Conservation (phyloP, 2,329 filamentous ascomycete genomes). For the Colletotrichum cereale region DNA sequence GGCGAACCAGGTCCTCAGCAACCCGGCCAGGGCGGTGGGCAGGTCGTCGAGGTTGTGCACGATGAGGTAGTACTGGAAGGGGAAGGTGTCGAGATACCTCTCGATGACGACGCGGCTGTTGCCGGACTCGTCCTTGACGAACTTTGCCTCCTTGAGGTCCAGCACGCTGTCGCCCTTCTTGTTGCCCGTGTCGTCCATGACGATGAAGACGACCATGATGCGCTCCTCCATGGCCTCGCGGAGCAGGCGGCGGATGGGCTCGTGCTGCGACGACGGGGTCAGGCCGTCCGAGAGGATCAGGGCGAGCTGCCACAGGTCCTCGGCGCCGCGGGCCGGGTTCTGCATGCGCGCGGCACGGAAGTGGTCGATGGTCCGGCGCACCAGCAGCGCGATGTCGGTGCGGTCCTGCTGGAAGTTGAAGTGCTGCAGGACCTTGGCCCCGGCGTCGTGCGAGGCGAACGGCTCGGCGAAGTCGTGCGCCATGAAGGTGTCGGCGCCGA, state of each 20-base stretch:
- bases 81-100: conserved; percentile 94
- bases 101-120: conserved; percentile 82
- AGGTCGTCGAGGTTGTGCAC: conserved; percentile 93
- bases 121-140: conserved; percentile 73
- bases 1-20: conserved; percentile 96
- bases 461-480: conserved; percentile 88
- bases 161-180: conserved; percentile 77
- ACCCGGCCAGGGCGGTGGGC: conserved; percentile 85
- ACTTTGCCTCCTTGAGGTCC: conserved; percentile 88
- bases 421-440: conserved; percentile 84
- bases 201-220: conserved; percentile 98
- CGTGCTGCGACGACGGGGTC: conserved; percentile 85
- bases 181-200: conserved; percentile 78
- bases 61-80: conserved; percentile 96
- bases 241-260: conserved; percentile 83
- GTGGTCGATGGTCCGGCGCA: conserved; percentile 81
- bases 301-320: conserved; percentile 94
- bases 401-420: conserved; percentile 89
- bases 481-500: conserved; percentile 85
- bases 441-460: conserved; percentile 81
- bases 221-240: conserved; percentile 91
- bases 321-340: conserved; percentile 60
- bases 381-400: conserved; percentile 86
- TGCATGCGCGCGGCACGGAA: conserved; percentile 83
- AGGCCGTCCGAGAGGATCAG: conserved; percentile 95